These are phyloP conservation scores for Leishmania tropica DNA, from an alignment of 208 protist species.

Conservation along the genomic window DNA sequence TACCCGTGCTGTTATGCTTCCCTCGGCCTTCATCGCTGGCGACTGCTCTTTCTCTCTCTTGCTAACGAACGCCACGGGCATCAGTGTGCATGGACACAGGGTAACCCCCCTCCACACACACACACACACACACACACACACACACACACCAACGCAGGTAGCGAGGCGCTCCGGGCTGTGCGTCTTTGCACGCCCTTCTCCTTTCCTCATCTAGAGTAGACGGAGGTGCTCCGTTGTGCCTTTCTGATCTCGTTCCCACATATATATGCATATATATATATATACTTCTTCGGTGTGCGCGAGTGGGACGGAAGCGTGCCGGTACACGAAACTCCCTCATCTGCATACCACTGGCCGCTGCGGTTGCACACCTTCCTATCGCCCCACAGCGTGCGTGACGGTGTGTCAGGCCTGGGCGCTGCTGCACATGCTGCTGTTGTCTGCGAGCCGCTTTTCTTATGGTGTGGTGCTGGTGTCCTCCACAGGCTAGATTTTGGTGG, in stretches of 20 bases:
- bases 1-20: neutral
- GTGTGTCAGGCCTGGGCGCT: neutral
- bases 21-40: neutral
- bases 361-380: neutral
- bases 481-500: neutral
- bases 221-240: neutral
- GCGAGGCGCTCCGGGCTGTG: neutral
- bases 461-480: neutral
- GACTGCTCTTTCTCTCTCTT: neutral
- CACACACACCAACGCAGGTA: too few species aligned
- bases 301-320: neutral
- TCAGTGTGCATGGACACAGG: neutral
- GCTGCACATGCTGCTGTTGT: neutral
- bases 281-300: neutral
- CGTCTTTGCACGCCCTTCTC: neutral
- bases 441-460: neutral
- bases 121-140: neutral
- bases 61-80: neutral
- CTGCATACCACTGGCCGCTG: neutral
- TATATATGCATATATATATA: neutral
- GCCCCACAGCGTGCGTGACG: neutral
- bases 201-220: neutral
- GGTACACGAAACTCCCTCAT: too few species aligned
- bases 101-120: neutral
- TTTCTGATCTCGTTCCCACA: neutral